Evolutionary conservation across 1,139 yeast species (phyloP), one percentile per base, ranked within the genome.

Genomic region (Lodderomyces parapsilosis): DNA sequence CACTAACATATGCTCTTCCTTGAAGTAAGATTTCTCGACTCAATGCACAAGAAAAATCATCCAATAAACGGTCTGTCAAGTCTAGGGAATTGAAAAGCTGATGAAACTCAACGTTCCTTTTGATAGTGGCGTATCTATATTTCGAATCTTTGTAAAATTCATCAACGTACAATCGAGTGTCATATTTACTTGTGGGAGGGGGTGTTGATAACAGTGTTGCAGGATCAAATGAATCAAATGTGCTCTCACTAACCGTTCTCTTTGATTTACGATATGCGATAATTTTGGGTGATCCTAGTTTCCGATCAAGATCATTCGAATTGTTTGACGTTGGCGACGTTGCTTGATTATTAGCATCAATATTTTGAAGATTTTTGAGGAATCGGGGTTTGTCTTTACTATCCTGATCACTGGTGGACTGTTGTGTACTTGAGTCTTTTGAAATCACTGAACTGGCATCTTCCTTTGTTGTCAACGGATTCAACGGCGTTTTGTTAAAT

Each of bases 21-120:
- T 94, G 99, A n/a, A 90, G 69, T 19, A 93, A 67, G 42, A 93
- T 89, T 48, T 93, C 98, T 46, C 90, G 71, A 54, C 93, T 86
- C 47, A 93, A 64, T 0, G 98, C 97, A 67, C 98, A 93, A 36
- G 91, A 81, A 56, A 84, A 90, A 57, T 89, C 96, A 53, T 86
- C 96, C 18, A 91, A 58, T 17, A 93, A 67, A 43, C 86, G 69
- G 58, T 90, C 97, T 32, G 82, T 77, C 33, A 71, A 63, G 20
- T 93, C 90, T 10, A 89, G 66, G 5, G 83, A 72, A 37, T 82
- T 71, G 67, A 93, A 93, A 5, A 86, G 58, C 40, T 78, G 78
- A 59, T 90, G 97, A 59, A 87, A 91, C 25, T 88, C 96, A 2
- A 77, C 71, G 55, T 91, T 85, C 42, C 96, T 71, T 49, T 78